Evolutionary conservation across 2,329 filamentous ascomycete genomes (phyloP).

Genomic region (Aspergillus sp.): DNA sequence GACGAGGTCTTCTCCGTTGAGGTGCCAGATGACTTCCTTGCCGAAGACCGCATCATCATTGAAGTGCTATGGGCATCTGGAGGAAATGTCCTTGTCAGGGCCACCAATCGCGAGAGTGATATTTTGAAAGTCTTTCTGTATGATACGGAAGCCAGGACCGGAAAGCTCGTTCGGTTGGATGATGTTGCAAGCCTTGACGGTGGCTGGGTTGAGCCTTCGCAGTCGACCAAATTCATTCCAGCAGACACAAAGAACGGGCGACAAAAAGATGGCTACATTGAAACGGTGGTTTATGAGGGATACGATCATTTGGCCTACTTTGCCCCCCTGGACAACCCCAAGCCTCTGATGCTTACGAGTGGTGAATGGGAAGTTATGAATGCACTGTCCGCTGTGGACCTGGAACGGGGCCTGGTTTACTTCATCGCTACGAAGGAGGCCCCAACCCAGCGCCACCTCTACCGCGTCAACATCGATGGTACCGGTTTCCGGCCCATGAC

Average conservation of each 20-base stretch:
- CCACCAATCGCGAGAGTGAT: constrained; percentile 92
- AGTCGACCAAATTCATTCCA: constrained; percentile 77
- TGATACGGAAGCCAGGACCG: constrained; percentile 64
- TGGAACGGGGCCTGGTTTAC: constrained; percentile 81
- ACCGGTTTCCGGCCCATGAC: constrained; percentile 65
- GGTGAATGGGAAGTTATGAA: constrained; percentile 88
- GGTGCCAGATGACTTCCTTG: constrained; percentile 66
- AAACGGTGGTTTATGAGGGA: constrained; percentile 76
- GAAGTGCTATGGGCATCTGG: constrained; percentile 83
- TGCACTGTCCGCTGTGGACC: constrained; percentile 74
- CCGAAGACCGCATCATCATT: constrained; percentile 81
- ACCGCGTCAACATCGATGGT: constrained; percentile 78
- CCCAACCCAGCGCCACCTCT: constrained; percentile 83
- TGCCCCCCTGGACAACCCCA: constrained; percentile 69
- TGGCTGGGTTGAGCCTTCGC: constrained; percentile 93
- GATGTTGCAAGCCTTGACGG: constrained; percentile 81
- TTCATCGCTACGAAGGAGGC: constrained; percentile 81
- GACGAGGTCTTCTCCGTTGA: constrained; percentile 71
- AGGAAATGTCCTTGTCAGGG: constrained; percentile 72
- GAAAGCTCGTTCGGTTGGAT: constrained; percentile 68
- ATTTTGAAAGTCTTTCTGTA: constrained; percentile 79
- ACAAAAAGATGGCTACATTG: constrained; percentile 79
- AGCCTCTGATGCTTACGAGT: constrained; percentile 78
- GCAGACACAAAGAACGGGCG: constrained; percentile 70
- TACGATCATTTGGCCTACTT: constrained; percentile 93